A percentile compares a stretch with the other conserved stretches of the same genome.
phyloP scores from a whole-genome alignment of 176 grass and related monocot species.

The Eremochloa ophiuroides region DNA sequence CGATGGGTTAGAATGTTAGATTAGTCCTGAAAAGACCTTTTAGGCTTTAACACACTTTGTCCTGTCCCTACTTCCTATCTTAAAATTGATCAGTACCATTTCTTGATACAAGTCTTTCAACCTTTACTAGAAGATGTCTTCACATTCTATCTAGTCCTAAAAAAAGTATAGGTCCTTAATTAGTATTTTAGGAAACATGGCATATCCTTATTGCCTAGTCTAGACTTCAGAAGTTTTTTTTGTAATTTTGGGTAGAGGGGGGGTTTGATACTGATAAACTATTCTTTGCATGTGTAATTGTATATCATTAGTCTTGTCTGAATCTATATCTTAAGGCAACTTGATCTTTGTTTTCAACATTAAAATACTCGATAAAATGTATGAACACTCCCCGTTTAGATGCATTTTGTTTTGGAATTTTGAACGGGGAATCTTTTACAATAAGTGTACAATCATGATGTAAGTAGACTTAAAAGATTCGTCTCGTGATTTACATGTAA shows the following conservation, averaged over 20 bases:
- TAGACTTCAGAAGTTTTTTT: neutral
- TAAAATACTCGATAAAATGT: neutral
- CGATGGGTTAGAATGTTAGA: neutral
- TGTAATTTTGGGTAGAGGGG: neutral
- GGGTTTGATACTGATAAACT: neutral
- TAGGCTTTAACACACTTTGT: neutral
- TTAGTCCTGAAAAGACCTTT: neutral
- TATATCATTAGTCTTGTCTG: neutral
- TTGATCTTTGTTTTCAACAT: neutral
- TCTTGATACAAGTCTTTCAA: neutral
- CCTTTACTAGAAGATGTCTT: neutral
- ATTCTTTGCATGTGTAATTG: neutral
- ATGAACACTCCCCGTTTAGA: too few species aligned
- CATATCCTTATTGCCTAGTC: neutral
- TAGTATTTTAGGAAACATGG: neutral
- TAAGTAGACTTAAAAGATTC: too few species aligned
- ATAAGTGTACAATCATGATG: too few species aligned
- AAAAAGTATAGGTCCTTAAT: neutral
- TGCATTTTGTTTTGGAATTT: too few species aligned
- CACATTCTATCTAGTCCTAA: neutral
- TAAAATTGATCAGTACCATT: constrained; percentile 4
- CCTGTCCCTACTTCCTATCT: neutral
- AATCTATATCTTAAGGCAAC: neutral
- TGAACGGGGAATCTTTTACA: too few species aligned
- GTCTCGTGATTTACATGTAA: too few species aligned